Conservation (phyloP, 805 yeast species). For the Wickerhamiella cacticola region DNA sequence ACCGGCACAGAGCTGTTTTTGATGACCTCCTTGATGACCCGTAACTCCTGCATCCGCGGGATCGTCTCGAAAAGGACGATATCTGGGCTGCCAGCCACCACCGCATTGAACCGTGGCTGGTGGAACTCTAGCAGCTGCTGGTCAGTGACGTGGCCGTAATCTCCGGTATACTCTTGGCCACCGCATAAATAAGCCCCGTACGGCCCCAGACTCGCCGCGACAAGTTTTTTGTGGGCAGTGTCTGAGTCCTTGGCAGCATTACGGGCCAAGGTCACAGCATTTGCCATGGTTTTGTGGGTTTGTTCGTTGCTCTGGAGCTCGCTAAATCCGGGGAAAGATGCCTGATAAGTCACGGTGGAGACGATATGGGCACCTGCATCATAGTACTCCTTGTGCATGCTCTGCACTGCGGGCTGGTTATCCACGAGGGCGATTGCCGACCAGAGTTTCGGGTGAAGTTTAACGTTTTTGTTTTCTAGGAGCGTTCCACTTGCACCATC, state of each 20-base stretch:
- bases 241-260: conserved; percentile 20
- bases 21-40: conserved; percentile 36
- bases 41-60: conserved; percentile 48
- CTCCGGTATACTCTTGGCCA: conserved; percentile 66
- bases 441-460: conserved; percentile 45
- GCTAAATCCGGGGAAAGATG: conserved; percentile 29
- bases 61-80: conserved; percentile 59
- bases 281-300: conserved; percentile 26
- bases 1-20: conserved; percentile 30
- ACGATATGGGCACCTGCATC: conserved; percentile 44
- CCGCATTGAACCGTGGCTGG: conserved; percentile 33
- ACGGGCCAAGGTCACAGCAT: conserved; percentile 23
- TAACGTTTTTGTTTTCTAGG: conserved; percentile 39
- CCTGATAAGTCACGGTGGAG: conserved; percentile 51
- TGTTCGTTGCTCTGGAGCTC: conserved; percentile 6
- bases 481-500: conserved; percentile 64
- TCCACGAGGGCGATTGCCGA: conserved; percentile 42
- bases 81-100: conserved; percentile 35
- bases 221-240: conserved; percentile 16
- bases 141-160: conserved; percentile 36
- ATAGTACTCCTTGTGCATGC: conserved; percentile 42
- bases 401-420: conserved; percentile 34
- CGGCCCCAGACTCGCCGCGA: conserved; percentile 65
- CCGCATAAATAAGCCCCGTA: conserved; percentile 58
- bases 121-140: conserved; percentile 42